Evolutionary conservation across 345 rosid species (phyloP).

Genomic region (Salix suchowensis): DNA sequence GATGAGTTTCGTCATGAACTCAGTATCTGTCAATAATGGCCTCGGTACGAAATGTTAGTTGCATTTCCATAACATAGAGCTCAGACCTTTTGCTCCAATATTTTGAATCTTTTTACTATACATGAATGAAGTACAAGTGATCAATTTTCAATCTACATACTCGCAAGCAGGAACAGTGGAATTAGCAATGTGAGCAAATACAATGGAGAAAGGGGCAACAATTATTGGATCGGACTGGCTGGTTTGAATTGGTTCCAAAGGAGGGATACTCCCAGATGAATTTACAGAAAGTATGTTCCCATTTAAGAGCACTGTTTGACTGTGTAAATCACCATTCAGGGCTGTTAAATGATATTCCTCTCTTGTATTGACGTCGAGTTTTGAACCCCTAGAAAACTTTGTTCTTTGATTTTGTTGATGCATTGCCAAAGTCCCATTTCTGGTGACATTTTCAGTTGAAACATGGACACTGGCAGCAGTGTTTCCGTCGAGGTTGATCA

Average conservation of each 20-base stretch:
- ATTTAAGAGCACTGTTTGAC: slow-evolving; percentile 42
- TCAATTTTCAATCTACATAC: not conserved
- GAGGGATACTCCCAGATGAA: slow-evolving; percentile 35
- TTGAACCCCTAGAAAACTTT: slow-evolving; percentile 26
- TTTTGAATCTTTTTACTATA: not conserved
- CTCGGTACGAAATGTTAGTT: not conserved
- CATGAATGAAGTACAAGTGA: not conserved
- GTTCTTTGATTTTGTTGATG: slow-evolving; percentile 12
- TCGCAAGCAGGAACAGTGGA: slow-evolving; percentile 32
- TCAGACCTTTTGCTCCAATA: not conserved
- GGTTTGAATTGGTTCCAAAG: slow-evolving; percentile 26
- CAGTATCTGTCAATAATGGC: too few relatives aligned
- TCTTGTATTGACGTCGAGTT: slow-evolving; percentile 7
- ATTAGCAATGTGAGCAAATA: slow-evolving; percentile 33
- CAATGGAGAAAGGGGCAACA: slow-evolving; percentile 40
- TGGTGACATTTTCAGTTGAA: slow-evolving; percentile 19
- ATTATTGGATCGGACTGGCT: slow-evolving; percentile 28
- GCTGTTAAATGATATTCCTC: slow-evolving; percentile 51
- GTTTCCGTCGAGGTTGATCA: slow-evolving; percentile 44
- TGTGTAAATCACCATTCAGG: slow-evolving; percentile 35
- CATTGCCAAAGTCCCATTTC: slow-evolving; percentile 8
- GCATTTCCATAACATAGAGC: not conserved
- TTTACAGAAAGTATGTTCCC: slow-evolving; percentile 30
- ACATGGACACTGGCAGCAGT: slow-evolving; percentile 25
- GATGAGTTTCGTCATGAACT: too few relatives aligned